Conservation (phyloP, 1,284 basidiomycete genomes). For the Uromyces viciae-fabae region DNA sequence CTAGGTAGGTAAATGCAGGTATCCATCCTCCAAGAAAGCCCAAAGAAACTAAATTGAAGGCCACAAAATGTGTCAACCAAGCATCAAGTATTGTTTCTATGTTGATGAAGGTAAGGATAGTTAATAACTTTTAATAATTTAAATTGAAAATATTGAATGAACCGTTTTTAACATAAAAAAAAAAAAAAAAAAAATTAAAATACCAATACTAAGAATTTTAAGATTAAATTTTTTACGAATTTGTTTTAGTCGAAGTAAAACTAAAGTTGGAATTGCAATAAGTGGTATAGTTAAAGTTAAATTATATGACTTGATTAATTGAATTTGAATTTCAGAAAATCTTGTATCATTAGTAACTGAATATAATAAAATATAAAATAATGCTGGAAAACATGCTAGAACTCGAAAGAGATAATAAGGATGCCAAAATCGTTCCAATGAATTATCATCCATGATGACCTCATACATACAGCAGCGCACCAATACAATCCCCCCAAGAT, state of each 20-base stretch:
- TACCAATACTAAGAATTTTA: background rate
- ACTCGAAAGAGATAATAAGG: conserved; percentile 1
- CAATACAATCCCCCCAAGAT: too few species aligned
- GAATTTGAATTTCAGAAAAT: background rate
- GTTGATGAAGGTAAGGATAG: background rate
- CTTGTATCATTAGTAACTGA: background rate
- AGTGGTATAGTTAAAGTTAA: conserved; percentile 1
- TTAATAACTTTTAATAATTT: background rate
- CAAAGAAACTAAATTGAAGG: conserved; percentile 9
- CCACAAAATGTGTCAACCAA: background rate
- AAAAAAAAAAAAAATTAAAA: background rate
- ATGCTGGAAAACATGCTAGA: background rate
- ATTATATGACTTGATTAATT: background rate
- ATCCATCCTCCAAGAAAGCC: conserved; percentile 12
- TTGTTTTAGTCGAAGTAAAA: background rate
- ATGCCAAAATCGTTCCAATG: background rate
- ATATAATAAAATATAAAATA: background rate
- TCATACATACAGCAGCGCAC: too few species aligned
- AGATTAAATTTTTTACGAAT: background rate
- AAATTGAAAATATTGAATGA: too few species aligned
- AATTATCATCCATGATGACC: background rate
- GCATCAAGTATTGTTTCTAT: conserved; percentile 8
- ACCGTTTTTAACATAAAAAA: too few species aligned
- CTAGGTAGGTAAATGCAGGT: background rate
- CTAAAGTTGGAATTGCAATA: background rate